Evolutionary conservation across 129 eudicot species (phyloP).

Genomic region (Tagetes erecta): DNA sequence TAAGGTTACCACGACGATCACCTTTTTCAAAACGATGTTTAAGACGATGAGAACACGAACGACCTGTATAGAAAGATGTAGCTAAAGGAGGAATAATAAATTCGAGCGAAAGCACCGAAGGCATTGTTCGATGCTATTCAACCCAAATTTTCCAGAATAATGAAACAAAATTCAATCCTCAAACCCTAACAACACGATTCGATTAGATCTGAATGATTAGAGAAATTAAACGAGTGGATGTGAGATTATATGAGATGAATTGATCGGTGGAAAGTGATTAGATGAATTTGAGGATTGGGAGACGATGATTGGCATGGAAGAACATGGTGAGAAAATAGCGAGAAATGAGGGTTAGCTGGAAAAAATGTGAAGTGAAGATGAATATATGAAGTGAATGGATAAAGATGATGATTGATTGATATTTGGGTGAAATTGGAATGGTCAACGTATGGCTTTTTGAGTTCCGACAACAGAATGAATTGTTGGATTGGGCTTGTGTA

Average conservation of each 20-base stretch:
- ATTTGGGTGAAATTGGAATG: constrained; percentile 16
- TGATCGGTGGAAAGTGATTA: constrained; percentile 7
- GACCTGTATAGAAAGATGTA: constrained; percentile 48
- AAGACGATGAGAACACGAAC: constrained; percentile 73
- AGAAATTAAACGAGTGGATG: constrained; percentile 1
- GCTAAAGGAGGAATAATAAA: constrained; percentile 40
- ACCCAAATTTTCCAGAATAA: constrained; percentile 23
- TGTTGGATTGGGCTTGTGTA: constrained; percentile 20
- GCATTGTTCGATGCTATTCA: constrained; percentile 88
- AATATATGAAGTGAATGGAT: constrained; percentile 23
- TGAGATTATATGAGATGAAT: constrained; percentile 7
- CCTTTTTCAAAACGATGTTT: constrained; percentile 78
- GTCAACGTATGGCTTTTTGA: constrained; percentile 34
- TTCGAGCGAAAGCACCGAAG: constrained; percentile 73
- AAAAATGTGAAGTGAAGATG: constrained; percentile 11
- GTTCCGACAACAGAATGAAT: neutral
- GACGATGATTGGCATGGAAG: constrained; percentile 39
- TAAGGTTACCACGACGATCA: constrained; percentile 99
- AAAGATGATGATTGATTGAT: neutral
- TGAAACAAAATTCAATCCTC: constrained; percentile 9
- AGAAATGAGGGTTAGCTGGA: constrained; percentile 18
- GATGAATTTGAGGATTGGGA: constrained; percentile 32
- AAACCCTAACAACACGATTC: constrained; percentile 37
- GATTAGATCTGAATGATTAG: constrained; percentile 17
- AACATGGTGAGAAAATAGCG: constrained; percentile 35